phyloP scores from a whole-genome alignment of 164 flowering plant species.

The Buxus sempervirens region DNA sequence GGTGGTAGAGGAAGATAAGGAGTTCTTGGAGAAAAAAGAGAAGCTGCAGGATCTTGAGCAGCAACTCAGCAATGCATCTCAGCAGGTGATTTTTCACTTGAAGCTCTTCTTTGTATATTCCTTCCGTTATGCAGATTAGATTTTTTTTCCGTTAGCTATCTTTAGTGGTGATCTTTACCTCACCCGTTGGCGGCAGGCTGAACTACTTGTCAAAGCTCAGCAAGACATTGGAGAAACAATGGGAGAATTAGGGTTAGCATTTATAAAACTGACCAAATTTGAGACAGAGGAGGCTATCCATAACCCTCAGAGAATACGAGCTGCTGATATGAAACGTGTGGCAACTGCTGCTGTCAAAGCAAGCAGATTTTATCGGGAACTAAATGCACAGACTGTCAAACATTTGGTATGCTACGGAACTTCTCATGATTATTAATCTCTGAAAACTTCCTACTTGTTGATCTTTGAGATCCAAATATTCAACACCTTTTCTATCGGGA shows the following conservation, averaged over 20 bases:
- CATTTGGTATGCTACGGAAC: constrained; percentile 57
- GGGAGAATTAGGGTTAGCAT: constrained; percentile 87
- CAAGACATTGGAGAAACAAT: constrained; percentile 94
- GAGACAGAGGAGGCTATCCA: constrained; percentile 73
- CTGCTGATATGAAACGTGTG: constrained; percentile 60
- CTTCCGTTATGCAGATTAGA: too few relatives aligned
- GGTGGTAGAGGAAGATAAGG: constrained; percentile 84
- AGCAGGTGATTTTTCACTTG: constrained; percentile 45
- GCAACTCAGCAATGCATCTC: constrained; percentile 69
- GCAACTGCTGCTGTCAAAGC: constrained; percentile 95
- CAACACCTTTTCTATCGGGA: too few relatives aligned
- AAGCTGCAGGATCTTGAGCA: constrained; percentile 72
- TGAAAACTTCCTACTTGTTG: neutral
- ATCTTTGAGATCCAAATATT: too few relatives aligned
- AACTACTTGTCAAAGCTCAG: constrained; percentile 86
- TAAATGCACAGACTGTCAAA: constrained; percentile 84
- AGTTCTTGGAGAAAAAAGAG: constrained; percentile 83
- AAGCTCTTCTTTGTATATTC: neutral
- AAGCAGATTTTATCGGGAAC: constrained; percentile 80
- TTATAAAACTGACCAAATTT: constrained; percentile 79
- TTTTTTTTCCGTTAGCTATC: too few relatives aligned
- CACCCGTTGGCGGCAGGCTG: constrained; percentile 74
- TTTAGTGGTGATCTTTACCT: neutral
- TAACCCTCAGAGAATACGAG: constrained; percentile 66
- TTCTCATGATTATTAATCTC: neutral